Evolutionary conservation across 352 stramenopile genomes (phyloP).

Genomic region (Phytophthora kernoviae): DNA sequence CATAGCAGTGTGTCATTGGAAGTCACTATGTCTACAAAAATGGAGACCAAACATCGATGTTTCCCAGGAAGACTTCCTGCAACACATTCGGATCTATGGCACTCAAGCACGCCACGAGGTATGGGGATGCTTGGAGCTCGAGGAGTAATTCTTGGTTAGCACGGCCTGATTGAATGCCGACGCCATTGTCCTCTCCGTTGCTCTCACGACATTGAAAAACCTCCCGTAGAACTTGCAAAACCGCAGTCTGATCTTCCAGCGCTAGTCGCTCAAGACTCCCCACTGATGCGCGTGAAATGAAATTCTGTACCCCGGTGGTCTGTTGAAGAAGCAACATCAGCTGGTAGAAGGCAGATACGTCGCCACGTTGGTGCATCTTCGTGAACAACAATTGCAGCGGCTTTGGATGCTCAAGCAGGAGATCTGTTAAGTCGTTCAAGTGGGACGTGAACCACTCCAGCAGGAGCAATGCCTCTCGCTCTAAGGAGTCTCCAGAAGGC

Average conservation of each 20-base stretch:
- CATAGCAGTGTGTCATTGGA: conserved; percentile 59
- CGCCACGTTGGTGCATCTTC: conserved; percentile 59
- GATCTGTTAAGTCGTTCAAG: conserved; percentile 46
- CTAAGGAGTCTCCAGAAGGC: conserved; percentile 16
- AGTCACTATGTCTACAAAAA: conserved; percentile 69
- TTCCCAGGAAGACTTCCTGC: conserved; percentile 65
- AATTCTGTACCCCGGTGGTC: conserved; percentile 66
- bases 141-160: conserved; percentile 58
- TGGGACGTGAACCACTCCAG: conserved; percentile 71
- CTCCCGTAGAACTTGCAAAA: conserved; percentile 53
- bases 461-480: conserved; percentile 31
- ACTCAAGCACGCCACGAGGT: conserved; percentile 62
- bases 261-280: conserved; percentile 57
- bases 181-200: conserved; percentile 8
- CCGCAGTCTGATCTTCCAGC: conserved; percentile 61
- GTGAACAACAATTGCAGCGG: conserved; percentile 64
- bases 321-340: conserved; percentile 68
- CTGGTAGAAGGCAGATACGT: conserved; percentile 59
- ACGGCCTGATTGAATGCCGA: neutral
- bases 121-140: conserved; percentile 53
- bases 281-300: conserved; percentile 56
- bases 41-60: conserved; percentile 65
- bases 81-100: conserved; percentile 65
- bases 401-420: conserved; percentile 63
- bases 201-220: conserved; percentile 45